Conservation (phyloP, 2,329 filamentous ascomycete species). For the Aspergillus uvarum region DNA sequence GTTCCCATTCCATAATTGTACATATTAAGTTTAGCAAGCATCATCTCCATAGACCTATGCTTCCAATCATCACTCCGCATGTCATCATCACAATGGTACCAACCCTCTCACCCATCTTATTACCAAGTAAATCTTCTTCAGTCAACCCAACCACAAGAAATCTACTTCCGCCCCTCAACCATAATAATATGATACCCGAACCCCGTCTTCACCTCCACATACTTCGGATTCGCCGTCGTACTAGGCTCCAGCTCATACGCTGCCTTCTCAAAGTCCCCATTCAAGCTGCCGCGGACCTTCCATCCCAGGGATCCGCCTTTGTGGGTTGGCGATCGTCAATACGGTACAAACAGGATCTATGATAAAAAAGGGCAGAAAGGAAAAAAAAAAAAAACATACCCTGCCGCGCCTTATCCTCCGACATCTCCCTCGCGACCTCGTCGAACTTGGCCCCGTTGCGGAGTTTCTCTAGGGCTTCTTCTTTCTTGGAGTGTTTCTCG, state of each 20-base stretch:
- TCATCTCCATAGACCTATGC: not conserved
- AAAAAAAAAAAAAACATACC: constrained; percentile 33
- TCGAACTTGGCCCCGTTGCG: constrained; percentile 62
- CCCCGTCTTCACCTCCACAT: constrained; percentile 61
- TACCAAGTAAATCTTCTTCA: not conserved
- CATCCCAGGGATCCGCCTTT: constrained; percentile 62
- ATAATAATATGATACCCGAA: constrained; percentile 70
- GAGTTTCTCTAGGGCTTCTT: constrained; percentile 63
- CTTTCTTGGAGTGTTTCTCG: constrained; percentile 65
- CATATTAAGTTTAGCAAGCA: not conserved
- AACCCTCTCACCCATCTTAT: no score
- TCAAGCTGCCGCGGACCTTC: constrained; percentile 59
- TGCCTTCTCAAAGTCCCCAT: constrained; percentile 61
- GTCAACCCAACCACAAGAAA: not conserved
- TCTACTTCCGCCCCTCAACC: constrained; percentile 63
- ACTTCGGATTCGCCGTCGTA: constrained; percentile 61
- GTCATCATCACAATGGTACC: no score
- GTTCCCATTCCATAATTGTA: not conserved
- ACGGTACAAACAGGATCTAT: no score
- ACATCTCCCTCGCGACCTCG: constrained; percentile 63
- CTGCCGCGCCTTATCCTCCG: constrained; percentile 64
- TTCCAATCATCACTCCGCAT: not conserved
- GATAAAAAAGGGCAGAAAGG: constrained; percentile 7
- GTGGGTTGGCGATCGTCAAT: no score
- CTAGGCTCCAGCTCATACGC: constrained; percentile 63